Percentiles rank a stretch among this genome's conserved stretches.
Conservation (phyloP, 2,329 filamentous ascomycete genomes). For the Ophiostoma sp. region DNA sequence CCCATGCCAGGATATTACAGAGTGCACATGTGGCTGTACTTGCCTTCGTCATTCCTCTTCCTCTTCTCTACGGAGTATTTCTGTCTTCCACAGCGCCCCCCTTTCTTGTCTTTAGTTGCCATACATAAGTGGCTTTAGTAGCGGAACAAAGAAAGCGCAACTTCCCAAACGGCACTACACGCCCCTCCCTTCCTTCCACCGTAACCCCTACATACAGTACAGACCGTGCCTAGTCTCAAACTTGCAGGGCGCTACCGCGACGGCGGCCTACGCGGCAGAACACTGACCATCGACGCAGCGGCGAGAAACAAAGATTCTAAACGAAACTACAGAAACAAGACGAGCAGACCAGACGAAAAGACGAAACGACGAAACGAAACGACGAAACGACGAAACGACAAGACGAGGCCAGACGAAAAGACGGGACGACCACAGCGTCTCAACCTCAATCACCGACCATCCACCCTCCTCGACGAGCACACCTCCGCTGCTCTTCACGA, state of each 20-base stretch:
- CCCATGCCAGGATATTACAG: background rate
- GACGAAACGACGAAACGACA: too few relatives aligned
- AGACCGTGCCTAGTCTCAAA: background rate
- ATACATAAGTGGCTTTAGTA: background rate
- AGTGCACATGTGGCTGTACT: too few relatives aligned
- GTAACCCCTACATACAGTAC: background rate
- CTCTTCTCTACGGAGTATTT: background rate
- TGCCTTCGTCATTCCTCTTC: background rate
- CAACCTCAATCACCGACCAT: background rate
- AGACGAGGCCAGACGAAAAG: background rate
- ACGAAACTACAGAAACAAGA: too few relatives aligned
- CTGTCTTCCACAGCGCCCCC: background rate
- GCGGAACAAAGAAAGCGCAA: background rate
- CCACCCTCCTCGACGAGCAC: background rate
- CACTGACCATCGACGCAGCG: background rate
- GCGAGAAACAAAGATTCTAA: background rate
- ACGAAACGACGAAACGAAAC: background rate
- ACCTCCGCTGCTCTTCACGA: constrained; percentile 12
- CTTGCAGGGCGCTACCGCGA: background rate
- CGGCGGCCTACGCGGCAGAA: constrained; percentile 3
- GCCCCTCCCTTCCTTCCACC: background rate
- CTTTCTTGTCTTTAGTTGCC: background rate
- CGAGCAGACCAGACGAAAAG: too few relatives aligned
- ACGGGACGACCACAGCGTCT: background rate
- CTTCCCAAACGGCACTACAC: background rate